Evolutionary conservation across 345 rosid species (phyloP), one percentile per base, ranked within the genome.

Genomic region (Populus nigra): DNA sequence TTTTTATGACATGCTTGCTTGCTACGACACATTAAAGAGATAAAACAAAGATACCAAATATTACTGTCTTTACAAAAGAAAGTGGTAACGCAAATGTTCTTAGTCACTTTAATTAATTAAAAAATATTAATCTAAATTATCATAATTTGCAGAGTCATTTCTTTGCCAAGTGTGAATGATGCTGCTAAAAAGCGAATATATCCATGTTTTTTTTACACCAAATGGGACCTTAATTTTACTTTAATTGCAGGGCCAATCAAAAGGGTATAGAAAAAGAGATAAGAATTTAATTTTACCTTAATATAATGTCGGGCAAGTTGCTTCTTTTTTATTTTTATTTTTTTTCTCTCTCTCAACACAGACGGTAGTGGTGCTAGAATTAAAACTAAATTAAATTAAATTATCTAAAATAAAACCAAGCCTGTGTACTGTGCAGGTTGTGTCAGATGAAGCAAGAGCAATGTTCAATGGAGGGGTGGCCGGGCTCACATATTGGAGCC

Each of bases 401-500:
- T 33, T 33, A 33, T 22, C 25, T 22, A 20, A n/a, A 17, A 38
- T n/a, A 75, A 53, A 23, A 16, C 22, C 17, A 25, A 11, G 3
- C 68, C 53, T 0, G 12, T 50, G 55, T 18, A 18, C 11, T 8
- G 11, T 65, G 72, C 76, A 80, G 83, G 83, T 76, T 5, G 79
- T 80, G 73, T 80, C 83, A 16, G 83, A 80, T 29, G 83, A 80
- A 65, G 83, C 73, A 17, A 72, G 83, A 16, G 83, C 83, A 16
- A 80, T 80, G 83, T 80, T 71, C 68, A 80, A 80, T 33, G 83
- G 83, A 72, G 83, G 83, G 41, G 11, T 55, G 61, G 83, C 49
- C 4, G 79, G 83, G 67, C 79, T 80, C 22, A 76, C 83, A 8
- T 80, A 76, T 67, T 80, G 83, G 83, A 80, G 83, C 61, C 83